Percentiles rank a stretch among this genome's conserved stretches.
phyloP scores from a whole-genome alignment of 2,329 filamentous ascomycete species.

The Fusarium sp. region DNA sequence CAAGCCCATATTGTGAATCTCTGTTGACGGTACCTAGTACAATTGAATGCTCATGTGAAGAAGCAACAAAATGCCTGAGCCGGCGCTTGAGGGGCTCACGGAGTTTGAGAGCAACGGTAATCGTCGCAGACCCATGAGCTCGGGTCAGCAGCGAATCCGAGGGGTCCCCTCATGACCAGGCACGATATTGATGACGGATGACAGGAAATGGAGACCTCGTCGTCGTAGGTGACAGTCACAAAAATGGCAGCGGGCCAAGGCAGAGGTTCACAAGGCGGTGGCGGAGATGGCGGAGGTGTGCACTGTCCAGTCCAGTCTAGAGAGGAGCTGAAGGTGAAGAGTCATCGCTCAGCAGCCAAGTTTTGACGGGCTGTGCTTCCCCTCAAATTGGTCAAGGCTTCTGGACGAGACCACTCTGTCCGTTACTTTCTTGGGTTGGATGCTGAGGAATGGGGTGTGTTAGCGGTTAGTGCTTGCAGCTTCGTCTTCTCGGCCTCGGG shows the following conservation, averaged over 20 bases:
- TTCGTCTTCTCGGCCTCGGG: neutral
- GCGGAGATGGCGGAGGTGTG: constrained; percentile 41
- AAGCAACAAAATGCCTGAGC: constrained; percentile 14
- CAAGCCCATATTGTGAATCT: neutral
- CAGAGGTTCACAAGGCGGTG: constrained; percentile 28
- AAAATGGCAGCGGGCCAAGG: constrained; percentile 19
- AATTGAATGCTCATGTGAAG: neutral
- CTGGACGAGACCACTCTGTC: constrained; percentile 17
- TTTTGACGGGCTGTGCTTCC: constrained; percentile 28
- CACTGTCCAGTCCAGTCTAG: constrained; percentile 7
- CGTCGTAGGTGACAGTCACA: constrained; percentile 18
- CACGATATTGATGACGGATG: constrained; percentile 12
- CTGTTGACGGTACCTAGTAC: neutral
- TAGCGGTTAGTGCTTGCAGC: constrained; percentile 10
- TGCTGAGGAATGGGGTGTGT: neutral
- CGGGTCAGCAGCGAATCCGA: neutral
- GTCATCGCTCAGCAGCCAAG: constrained; percentile 40
- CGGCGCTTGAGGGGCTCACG: neutral
- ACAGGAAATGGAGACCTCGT: constrained; percentile 9
- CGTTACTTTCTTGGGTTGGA: constrained; percentile 12
- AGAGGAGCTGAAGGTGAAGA: constrained; percentile 34
- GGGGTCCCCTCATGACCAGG: constrained; percentile 2
- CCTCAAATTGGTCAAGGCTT: constrained; percentile 26
- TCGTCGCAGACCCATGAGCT: neutral
- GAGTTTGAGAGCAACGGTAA: neutral